phyloP scores from a whole-genome alignment of 768 basidiomycete species.

The Boletus sensibilis region DNA sequence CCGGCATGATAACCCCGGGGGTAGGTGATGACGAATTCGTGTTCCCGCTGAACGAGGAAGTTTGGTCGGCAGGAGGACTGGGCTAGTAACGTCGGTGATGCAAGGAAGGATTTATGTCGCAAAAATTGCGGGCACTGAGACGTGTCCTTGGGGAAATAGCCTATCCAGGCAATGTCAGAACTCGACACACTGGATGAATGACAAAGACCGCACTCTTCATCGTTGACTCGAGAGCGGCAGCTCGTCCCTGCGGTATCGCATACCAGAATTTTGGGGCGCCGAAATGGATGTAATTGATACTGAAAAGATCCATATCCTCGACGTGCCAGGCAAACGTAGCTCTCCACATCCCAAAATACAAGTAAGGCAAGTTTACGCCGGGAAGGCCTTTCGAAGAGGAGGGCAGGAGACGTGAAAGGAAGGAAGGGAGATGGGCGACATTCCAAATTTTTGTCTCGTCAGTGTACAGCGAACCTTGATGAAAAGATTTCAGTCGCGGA shows the following conservation, averaged over 20 bases:
- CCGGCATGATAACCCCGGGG: conserved; percentile 96
- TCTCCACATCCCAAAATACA: conserved; percentile 99
- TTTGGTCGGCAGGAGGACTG: conserved; percentile 82
- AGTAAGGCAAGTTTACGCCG: conserved; percentile 95
- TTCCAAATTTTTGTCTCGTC: conserved; percentile 87
- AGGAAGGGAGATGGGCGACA: conserved; percentile 86
- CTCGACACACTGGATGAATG: not conserved
- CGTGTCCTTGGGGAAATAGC: conserved; percentile 86
- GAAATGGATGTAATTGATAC: conserved; percentile 98
- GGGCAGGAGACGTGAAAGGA: conserved; percentile 78
- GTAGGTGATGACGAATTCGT: conserved; percentile 96
- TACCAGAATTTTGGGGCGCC: conserved; percentile 99
- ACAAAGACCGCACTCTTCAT: conserved; percentile 67
- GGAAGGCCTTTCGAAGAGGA: conserved; percentile 69
- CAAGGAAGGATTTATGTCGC: conserved; percentile 94
- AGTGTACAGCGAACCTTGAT: conserved; percentile 62
- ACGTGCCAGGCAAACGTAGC: conserved; percentile 99
- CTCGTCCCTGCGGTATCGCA: conserved; percentile 85
- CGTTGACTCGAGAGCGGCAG: conserved; percentile 78
- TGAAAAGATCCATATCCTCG: conserved; percentile 98
- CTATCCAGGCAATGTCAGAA: conserved; percentile 38
- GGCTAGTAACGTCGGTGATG: conserved; percentile 80
- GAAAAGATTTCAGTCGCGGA: not conserved
- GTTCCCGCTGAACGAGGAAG: conserved; percentile 84
- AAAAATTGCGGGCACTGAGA: conserved; percentile 89